Percentiles rank a stretch among this genome's conserved stretches.
Evolutionary conservation across 352 stramenopile species (phyloP).

Genomic region (Globisporangium abappressorium): DNA sequence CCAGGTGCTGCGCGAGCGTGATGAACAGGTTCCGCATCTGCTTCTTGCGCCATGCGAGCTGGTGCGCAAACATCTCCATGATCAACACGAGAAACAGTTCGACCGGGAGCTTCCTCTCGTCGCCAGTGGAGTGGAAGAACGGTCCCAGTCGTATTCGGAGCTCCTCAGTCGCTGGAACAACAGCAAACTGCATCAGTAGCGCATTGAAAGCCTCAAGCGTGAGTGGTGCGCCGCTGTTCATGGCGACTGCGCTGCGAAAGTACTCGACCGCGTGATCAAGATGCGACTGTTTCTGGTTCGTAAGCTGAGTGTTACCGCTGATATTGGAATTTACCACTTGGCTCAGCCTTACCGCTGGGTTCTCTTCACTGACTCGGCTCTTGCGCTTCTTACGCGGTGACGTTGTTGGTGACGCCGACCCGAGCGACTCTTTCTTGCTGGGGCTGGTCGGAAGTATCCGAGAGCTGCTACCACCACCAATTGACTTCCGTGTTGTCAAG

Average conservation of each 20-base stretch:
- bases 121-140: constrained; percentile 52
- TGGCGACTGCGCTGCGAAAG: constrained; percentile 23
- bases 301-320: background rate
- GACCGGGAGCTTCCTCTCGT: constrained; percentile 50
- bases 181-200: constrained; percentile 39
- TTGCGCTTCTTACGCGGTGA: constrained; percentile 18
- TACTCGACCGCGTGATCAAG: constrained; percentile 19
- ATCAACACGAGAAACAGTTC: constrained; percentile 49
- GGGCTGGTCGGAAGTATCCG: background rate
- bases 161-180: constrained; percentile 27
- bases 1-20: constrained; percentile 29
- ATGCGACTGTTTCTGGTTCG: background rate
- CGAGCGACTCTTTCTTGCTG: constrained; percentile 5
- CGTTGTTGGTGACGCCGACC: constrained; percentile 9
- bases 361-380: constrained; percentile 1
- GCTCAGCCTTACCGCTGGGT: background rate
- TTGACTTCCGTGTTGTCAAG: constrained; percentile 18
- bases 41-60: constrained; percentile 44
- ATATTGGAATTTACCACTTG: background rate
- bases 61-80: constrained; percentile 42
- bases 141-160: constrained; percentile 29
- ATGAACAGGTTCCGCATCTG: constrained; percentile 45
- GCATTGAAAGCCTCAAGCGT: constrained; percentile 54
- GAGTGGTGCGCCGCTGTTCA: constrained; percentile 35
- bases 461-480: background rate